Conservation (phyloP, 23 red algal species). For the Gracilariopsis chorda region DNA sequence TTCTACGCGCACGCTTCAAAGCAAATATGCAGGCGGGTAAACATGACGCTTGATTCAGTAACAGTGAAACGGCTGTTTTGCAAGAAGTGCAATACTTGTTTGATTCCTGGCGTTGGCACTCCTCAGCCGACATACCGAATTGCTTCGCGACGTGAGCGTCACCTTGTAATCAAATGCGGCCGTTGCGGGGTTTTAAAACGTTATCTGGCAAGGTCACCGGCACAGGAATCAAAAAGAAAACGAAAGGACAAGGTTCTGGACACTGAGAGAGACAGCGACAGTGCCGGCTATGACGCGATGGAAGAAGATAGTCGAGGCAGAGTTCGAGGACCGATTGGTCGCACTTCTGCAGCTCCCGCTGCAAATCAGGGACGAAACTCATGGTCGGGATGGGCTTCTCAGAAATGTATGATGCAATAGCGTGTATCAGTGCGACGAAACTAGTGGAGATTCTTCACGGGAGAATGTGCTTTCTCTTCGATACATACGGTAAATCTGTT, state of each 20-base stretch:
- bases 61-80: slow-evolving; percentile 64
- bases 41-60: slow-evolving; percentile 43
- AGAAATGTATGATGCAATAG: neutral
- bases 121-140: neutral
- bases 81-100: slow-evolving; percentile 35
- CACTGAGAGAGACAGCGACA: neutral
- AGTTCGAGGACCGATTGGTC: no score
- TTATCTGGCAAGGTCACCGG: slow-evolving; percentile 10
- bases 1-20: slow-evolving; percentile 13
- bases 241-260: neutral
- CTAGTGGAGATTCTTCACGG: no score
- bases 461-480: no score
- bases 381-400: neutral
- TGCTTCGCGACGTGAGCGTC: neutral
- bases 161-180: slow-evolving; percentile 50
- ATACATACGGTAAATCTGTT: no score
- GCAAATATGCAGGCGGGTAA: slow-evolving; percentile 65
- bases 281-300: no score
- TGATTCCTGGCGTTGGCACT: slow-evolving; percentile 33
- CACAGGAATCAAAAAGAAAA: neutral
- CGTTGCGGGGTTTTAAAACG: slow-evolving; percentile 26
- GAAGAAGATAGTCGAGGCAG: no score
- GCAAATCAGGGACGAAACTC: neutral
- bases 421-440: no score
- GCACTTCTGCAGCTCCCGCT: no score